Conservation (phyloP, 2,329 filamentous ascomycete genomes). For the Knufia petricola region DNA sequence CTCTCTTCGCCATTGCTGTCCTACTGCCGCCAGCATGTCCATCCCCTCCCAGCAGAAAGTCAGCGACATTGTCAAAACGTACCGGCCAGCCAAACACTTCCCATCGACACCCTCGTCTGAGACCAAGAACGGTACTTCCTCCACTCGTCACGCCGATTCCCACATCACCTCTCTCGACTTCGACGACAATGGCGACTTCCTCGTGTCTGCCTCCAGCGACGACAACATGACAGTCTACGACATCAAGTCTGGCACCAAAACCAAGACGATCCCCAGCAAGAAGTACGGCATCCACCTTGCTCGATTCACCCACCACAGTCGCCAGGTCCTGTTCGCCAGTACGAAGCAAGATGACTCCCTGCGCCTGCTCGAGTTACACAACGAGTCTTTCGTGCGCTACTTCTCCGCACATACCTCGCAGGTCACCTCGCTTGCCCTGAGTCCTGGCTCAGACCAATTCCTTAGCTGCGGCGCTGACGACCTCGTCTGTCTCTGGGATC, state of each 20-base stretch:
- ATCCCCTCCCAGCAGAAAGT: constrained; percentile 47
- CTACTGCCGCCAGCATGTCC: constrained; percentile 10
- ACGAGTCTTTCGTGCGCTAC: constrained; percentile 93
- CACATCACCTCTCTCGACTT: constrained; percentile 88
- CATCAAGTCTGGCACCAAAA: constrained; percentile 77
- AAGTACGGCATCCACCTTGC: constrained; percentile 95
- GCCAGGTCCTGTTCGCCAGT: constrained; percentile 87
- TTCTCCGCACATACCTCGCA: constrained; percentile 80
- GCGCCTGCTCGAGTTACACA: constrained; percentile 78
- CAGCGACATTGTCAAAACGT: constrained; percentile 65
- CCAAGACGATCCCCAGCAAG: constrained; percentile 83
- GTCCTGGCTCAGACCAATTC: constrained; percentile 81
- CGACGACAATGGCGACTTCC: constrained; percentile 84
- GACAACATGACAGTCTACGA: constrained; percentile 95
- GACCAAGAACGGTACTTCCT: constrained; percentile 21
- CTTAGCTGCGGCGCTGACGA: constrained; percentile 86
- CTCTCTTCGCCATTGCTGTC: neutral
- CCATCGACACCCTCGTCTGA: neutral
- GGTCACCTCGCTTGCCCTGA: constrained; percentile 75
- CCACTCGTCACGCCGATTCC: constrained; percentile 34
- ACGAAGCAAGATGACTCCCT: constrained; percentile 86
- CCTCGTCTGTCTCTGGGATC: constrained; percentile 84
- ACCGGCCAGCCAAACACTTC: constrained; percentile 63
- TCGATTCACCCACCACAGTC: constrained; percentile 83
- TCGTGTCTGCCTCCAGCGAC: constrained; percentile 85